phyloP scores from a whole-genome alignment of 1,139 yeast genomes.

The Candida dubliniensis region DNA sequence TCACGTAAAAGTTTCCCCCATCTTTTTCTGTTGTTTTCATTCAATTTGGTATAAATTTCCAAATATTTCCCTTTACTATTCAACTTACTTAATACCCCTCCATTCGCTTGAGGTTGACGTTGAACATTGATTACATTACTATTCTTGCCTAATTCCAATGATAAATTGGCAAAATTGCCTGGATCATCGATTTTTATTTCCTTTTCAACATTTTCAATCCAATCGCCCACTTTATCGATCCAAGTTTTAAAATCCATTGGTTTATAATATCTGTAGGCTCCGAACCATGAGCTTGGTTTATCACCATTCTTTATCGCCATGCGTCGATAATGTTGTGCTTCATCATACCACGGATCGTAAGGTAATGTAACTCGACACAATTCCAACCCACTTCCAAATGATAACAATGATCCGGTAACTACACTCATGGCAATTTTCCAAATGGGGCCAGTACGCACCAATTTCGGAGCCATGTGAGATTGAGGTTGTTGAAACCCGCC shows the following conservation, averaged over 20 bases:
- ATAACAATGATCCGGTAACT: slow-evolving; percentile 24
- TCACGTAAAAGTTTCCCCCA: slow-evolving; percentile 22
- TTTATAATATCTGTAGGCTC: slow-evolving; percentile 50
- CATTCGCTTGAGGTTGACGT: background rate
- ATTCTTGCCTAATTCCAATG: slow-evolving; percentile 11
- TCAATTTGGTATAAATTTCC: slow-evolving; percentile 29
- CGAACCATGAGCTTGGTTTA: slow-evolving; percentile 57
- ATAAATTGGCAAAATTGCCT: slow-evolving; percentile 10
- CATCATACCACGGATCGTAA: slow-evolving; percentile 67
- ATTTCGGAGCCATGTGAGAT: background rate
- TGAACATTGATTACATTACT: slow-evolving; percentile 6
- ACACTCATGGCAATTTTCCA: slow-evolving; percentile 19
- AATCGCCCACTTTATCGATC: slow-evolving; percentile 36
- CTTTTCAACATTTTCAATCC: slow-evolving; percentile 24
- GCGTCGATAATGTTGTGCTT: slow-evolving; percentile 50
- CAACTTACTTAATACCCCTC: slow-evolving; percentile 11
- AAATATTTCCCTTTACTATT: slow-evolving; percentile 22
- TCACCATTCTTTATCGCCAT: slow-evolving; percentile 43
- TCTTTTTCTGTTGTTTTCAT: slow-evolving; percentile 23
- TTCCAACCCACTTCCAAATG: slow-evolving; percentile 49
- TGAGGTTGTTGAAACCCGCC: slow-evolving; percentile 4
- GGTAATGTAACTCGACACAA: slow-evolving; percentile 47
- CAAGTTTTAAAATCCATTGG: slow-evolving; percentile 55
- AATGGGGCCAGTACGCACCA: slow-evolving; percentile 11
- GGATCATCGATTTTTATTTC: slow-evolving; percentile 11